Conservation (phyloP, 179 eudicot species). For the Nepenthes alata region DNA sequence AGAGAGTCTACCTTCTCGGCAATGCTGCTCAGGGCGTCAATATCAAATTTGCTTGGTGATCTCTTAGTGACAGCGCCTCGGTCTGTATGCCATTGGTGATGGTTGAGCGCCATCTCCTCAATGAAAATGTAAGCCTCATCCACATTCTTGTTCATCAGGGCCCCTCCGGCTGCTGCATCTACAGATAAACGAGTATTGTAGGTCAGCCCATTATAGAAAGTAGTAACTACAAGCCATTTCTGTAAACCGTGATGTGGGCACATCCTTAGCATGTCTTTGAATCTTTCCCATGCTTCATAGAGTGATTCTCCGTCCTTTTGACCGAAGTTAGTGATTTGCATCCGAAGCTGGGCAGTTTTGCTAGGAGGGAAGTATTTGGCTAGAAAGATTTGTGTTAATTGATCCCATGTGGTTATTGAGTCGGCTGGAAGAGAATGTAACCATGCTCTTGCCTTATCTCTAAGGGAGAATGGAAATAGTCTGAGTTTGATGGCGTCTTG, state of each 20-base stretch:
- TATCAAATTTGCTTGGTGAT: neutral
- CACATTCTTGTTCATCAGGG: neutral
- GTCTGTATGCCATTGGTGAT: neutral
- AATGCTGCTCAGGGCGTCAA: neutral
- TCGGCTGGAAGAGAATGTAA: neutral
- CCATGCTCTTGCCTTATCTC: conserved; percentile 8
- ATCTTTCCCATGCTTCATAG: neutral
- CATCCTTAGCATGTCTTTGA: neutral
- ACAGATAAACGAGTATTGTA: neutral
- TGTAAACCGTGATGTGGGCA: neutral
- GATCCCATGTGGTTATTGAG: conserved; percentile 7
- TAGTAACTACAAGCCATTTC: neutral
- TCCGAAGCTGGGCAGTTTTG: conserved; percentile 1
- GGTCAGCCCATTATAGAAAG: neutral
- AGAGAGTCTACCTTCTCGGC: neutral
- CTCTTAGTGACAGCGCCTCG: neutral
- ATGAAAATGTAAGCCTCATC: neutral
- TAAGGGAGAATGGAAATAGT: conserved; percentile 10
- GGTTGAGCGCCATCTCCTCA: conserved; percentile 3
- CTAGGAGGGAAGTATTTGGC: conserved; percentile 3
- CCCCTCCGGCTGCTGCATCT: neutral
- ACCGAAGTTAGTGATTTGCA: neutral
- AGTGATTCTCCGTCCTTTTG: neutral
- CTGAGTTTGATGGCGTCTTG: neutral
- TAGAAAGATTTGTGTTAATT: conserved; percentile 1